phyloP scores from a whole-genome alignment of 257 asterid genomes.

The Plantago ovata region DNA sequence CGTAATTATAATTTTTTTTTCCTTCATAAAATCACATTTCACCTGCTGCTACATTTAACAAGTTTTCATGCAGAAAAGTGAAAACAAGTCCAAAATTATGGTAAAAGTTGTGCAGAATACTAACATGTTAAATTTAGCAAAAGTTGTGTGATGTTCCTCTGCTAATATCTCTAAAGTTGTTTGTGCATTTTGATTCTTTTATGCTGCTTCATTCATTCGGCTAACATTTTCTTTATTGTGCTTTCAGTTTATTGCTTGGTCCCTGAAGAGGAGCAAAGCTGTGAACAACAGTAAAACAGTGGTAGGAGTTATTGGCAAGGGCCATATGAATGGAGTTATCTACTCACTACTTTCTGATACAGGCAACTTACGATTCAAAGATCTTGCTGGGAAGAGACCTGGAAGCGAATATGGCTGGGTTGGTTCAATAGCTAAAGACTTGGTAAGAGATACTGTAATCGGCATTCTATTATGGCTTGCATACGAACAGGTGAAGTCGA shows the following conservation, averaged over 20 bases:
- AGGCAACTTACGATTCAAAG: constrained; percentile 76
- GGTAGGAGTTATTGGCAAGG: constrained; percentile 86
- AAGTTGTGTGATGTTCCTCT: too few species aligned
- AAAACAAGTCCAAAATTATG: too few species aligned
- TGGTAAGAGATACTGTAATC: constrained; percentile 69
- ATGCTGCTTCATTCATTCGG: not conserved
- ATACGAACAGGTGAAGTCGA: constrained; percentile 49
- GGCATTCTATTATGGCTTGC: constrained; percentile 61
- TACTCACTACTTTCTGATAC: constrained; percentile 73
- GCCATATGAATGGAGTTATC: constrained; percentile 88
- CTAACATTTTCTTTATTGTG: not conserved
- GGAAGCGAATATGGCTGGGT: constrained; percentile 41
- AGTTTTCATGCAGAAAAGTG: too few species aligned
- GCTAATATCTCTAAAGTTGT: too few species aligned
- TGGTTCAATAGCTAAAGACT: constrained; percentile 37
- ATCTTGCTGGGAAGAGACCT: constrained; percentile 56
- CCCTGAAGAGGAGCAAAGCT: constrained; percentile 94
- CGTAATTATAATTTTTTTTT: too few species aligned
- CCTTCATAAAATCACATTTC: too few species aligned
- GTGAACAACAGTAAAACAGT: constrained; percentile 70
- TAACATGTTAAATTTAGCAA: too few species aligned
- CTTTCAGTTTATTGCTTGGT: constrained; percentile 80
- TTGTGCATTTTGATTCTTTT: too few species aligned
- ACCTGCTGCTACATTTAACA: too few species aligned
- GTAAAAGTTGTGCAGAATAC: too few species aligned